Conservation (phyloP, 2,329 filamentous ascomycete genomes). For the Amylocarpus encephaloides region DNA sequence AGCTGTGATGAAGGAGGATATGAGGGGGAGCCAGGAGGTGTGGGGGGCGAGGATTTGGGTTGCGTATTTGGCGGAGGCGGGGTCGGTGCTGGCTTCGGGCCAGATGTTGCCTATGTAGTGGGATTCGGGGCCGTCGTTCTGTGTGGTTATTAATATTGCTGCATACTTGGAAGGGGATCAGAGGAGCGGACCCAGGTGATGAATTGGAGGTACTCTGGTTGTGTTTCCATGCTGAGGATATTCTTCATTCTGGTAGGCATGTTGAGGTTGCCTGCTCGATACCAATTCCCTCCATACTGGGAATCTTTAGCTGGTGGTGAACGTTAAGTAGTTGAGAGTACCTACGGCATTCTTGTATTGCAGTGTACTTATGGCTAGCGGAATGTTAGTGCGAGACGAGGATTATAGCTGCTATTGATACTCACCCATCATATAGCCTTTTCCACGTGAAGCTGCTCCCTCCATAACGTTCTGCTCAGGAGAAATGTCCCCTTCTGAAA, state of each 20-base stretch:
- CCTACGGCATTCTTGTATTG: constrained; percentile 19
- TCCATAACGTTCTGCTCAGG: constrained; percentile 10
- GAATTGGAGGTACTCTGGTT: constrained; percentile 31
- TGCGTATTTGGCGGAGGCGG: constrained; percentile 29
- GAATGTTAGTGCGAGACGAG: not conserved
- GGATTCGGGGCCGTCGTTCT: constrained; percentile 33
- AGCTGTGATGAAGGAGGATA: constrained; percentile 33
- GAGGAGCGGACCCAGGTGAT: constrained; percentile 27
- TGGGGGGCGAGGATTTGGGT: constrained; percentile 24
- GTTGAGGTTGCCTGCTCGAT: constrained; percentile 32
- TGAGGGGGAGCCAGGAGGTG: constrained; percentile 32
- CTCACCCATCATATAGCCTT: constrained; percentile 33
- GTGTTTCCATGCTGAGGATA: constrained; percentile 28
- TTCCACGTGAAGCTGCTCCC: constrained; percentile 21
- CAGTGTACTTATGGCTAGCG: not conserved
- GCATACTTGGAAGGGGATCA: not conserved
- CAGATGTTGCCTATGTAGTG: constrained; percentile 35
- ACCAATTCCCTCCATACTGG: constrained; percentile 29
- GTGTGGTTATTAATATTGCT: constrained; percentile 7
- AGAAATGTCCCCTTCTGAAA: constrained; percentile 18
- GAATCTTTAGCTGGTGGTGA: too few relatives aligned
- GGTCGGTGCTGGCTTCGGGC: constrained; percentile 23
- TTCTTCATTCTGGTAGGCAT: constrained; percentile 33
- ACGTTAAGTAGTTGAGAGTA: constrained; percentile 2
- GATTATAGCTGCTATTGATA: not conserved